phyloP scores from a whole-genome alignment of 192 early-diverging fungal genomes.

The Gamsiella multidivaricata region DNA sequence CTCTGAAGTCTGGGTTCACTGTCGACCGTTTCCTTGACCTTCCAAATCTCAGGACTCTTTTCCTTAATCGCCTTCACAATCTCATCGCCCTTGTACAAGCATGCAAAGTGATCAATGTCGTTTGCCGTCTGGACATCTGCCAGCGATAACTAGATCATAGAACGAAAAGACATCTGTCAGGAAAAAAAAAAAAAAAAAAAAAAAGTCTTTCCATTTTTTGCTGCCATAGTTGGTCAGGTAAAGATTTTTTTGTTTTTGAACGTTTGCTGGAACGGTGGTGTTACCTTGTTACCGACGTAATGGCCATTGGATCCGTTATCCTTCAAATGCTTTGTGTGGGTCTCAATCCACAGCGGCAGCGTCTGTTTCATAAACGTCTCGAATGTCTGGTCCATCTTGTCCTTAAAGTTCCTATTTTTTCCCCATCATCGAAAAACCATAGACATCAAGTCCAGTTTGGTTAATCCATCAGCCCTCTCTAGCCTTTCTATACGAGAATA shows the following conservation, averaged over 20 bases:
- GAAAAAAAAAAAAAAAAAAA: not conserved
- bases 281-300: slow-evolving; percentile 41
- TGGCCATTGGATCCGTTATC: slow-evolving; percentile 47
- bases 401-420: slow-evolving; percentile 46
- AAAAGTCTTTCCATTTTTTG: not conserved
- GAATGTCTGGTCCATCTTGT: slow-evolving; percentile 21
- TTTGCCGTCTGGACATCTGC: slow-evolving; percentile 37
- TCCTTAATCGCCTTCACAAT: slow-evolving; percentile 23
- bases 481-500: no score
- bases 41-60: slow-evolving; percentile 31
- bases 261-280: no score
- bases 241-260: not conserved
- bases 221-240: not conserved
- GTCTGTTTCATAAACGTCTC: slow-evolving; percentile 5
- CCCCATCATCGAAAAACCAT: no score
- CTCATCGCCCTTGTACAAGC: slow-evolving; percentile 12
- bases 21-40: slow-evolving; percentile 38
- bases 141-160: slow-evolving; percentile 13
- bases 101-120: slow-evolving; percentile 17
- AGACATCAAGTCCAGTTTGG: no score
- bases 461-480: no score
- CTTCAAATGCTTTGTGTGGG: slow-evolving; percentile 30
- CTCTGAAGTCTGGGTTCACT: slow-evolving; percentile 20
- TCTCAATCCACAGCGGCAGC: slow-evolving; percentile 34
- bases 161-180: not conserved